A percentile compares a stretch with the other conserved stretches of the same genome.
phyloP scores from a whole-genome alignment of 2,329 filamentous ascomycete genomes.

The Apiospora marii region DNA sequence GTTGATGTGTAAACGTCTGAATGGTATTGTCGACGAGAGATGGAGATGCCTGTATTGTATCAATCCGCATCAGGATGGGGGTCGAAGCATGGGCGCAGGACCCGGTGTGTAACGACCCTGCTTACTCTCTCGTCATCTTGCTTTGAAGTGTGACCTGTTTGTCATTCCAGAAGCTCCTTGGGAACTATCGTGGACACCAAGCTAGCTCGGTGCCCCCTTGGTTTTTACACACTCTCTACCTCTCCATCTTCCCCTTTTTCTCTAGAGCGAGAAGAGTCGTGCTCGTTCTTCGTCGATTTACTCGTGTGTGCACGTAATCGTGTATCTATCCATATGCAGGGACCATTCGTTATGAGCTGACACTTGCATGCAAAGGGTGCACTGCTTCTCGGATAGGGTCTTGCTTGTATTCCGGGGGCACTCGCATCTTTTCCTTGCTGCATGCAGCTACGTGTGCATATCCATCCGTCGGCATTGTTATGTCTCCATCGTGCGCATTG shows the following conservation, averaged over 20 bases:
- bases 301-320: background rate
- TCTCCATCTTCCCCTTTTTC: background rate
- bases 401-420: background rate
- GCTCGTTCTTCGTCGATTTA: background rate
- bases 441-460: background rate
- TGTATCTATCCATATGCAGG: background rate
- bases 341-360: background rate
- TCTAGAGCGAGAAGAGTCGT: background rate
- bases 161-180: too few relatives aligned
- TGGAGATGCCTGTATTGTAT: background rate
- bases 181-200: too few relatives aligned
- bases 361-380: background rate
- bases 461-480: background rate
- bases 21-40: background rate
- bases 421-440: background rate
- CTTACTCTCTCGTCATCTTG: too few relatives aligned
- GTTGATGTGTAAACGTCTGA: background rate
- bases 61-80: background rate
- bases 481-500: background rate
- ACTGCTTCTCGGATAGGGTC: background rate
- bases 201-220: background rate
- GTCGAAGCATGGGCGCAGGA: too few relatives aligned
- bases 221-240: background rate
- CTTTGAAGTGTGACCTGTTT: too few relatives aligned
- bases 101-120: too few relatives aligned